phyloP scores from a whole-genome alignment of 139 green algal genomes.

The Gonium pectorale region DNA sequence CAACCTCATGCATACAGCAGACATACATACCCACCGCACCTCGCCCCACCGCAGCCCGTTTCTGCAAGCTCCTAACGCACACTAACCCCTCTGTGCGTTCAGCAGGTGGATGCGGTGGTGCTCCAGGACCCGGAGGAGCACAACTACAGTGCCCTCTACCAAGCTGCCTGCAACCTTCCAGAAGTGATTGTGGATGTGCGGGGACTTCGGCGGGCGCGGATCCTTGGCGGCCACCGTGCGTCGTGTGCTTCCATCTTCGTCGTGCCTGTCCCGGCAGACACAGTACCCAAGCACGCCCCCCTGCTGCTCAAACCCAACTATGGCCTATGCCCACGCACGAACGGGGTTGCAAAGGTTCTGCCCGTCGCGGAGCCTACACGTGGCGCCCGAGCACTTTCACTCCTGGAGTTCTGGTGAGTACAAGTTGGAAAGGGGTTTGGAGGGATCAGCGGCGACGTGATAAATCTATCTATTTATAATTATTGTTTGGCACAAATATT shows the following conservation, averaged over 20 bases:
- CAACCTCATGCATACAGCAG: too few species aligned
- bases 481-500: too few species aligned
- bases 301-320: slow-evolving; percentile 10
- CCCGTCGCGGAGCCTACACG: neutral
- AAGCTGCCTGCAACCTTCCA: neutral
- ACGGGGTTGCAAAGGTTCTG: neutral
- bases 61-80: too few species aligned
- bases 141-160: slow-evolving; percentile 30
- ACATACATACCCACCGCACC: too few species aligned
- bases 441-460: too few species aligned
- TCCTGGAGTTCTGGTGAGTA: slow-evolving; percentile 22
- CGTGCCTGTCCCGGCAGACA: neutral
- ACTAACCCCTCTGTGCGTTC: too few species aligned
- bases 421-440: too few species aligned
- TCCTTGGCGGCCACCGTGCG: slow-evolving; percentile 26
- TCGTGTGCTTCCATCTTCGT: slow-evolving; percentile 23
- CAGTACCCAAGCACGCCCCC: neutral
- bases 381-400: neutral
- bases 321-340: too few species aligned
- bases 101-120: too few species aligned
- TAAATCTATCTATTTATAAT: too few species aligned
- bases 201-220: slow-evolving; percentile 2
- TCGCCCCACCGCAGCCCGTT: too few species aligned
- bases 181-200: slow-evolving; percentile 11
- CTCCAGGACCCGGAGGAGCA: neutral